These are phyloP conservation scores for Thermothelomyces thermophilus DNA, from an alignment of 2,329 filamentous ascomycete genomes.

Conservation along the genomic window DNA sequence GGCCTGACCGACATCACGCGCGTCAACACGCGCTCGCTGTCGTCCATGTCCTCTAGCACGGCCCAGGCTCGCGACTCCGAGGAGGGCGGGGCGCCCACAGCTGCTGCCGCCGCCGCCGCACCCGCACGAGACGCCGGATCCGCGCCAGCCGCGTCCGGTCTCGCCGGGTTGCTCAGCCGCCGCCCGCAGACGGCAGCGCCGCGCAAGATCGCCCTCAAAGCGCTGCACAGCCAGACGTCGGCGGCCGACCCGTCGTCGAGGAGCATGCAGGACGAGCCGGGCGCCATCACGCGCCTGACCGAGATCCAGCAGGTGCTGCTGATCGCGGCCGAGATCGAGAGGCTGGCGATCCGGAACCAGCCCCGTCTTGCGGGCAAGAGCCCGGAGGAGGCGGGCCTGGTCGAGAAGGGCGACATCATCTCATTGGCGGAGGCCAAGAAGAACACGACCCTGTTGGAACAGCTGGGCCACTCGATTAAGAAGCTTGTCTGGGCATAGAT, in stretches of 20 bases:
- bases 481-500: conserved; percentile 74
- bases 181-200: conserved; percentile 29
- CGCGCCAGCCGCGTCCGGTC: conserved; percentile 25
- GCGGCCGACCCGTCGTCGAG: conserved; percentile 40
- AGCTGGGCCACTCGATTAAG: conserved; percentile 84
- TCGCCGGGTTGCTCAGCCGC: conserved; percentile 39
- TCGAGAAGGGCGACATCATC: conserved; percentile 63
- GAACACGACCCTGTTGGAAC: conserved; percentile 79
- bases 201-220: conserved; percentile 49
- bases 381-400: conserved; percentile 41
- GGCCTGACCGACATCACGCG: conserved; percentile 65
- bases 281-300: conserved; percentile 36
- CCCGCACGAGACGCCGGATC: conserved; percentile 3
- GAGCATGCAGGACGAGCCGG: conserved; percentile 30
- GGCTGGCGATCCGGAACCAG: conserved; percentile 50
- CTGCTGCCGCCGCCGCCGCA: too few relatives aligned
- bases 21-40: conserved; percentile 80
- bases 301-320: conserved; percentile 52
- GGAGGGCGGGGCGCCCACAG: conserved; percentile 20
- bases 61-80: conserved; percentile 22
- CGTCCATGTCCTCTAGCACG: conserved; percentile 40
- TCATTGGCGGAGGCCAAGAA: conserved; percentile 77
- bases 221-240: conserved; percentile 47
- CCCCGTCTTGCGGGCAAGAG: conserved; percentile 35
- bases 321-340: conserved; percentile 71